Base-by-base conservation (phyloP, 208 protist genomes). In the Trypanosoma theileri region DNA sequence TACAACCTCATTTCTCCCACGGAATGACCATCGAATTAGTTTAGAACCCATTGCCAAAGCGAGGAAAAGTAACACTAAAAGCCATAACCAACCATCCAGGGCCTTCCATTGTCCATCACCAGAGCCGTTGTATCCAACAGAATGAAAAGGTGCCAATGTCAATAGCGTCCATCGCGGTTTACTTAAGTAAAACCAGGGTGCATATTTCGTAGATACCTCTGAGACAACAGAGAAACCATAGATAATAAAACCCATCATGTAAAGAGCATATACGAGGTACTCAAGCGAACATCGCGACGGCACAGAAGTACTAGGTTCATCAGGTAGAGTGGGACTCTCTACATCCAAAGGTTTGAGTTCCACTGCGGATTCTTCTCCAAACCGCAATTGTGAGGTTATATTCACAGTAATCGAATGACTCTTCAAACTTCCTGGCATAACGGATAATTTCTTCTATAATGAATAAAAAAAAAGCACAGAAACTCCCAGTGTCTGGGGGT, bases 181-280 rank as follows among this genome's bases (percentile, higher is more conserved):
- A 12, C 50, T 17, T n/a, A 69, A 28, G 11, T 50, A 11, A 42
- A 59, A 42, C 31, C 50, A 17, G 11, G 17, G 0, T 26, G 24
- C 26, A 28, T 26, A 28, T 42, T 24, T 13, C 14, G 22, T 12
- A 31, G 63, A 69, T 3, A 41, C 52, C 4, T 50, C 41, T 17
- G 63, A 53, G 13, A 69, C 10, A 35, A 46, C 28, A 31, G 48
- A 40, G 19, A 69, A 59, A 54, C 63, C 63, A 52, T 59, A 69
- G 10, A 59, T 19, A 16, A 69, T 16, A 28, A 57, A 12, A 41
- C 45, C 22, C n/a, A 59, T 31, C 16, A 46, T n/a, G n/a, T 41
- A 58, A 17, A 13, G 12, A 13, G 14, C 28, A 19, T 59, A 69
- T 10, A 52, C 7, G 13, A 59, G 26, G 53, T 69, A 42, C 41